Evolutionary conservation across 2,329 filamentous ascomycete genomes (phyloP), one percentile per base, ranked within the genome.

Genomic region (Trichoderma atroviride): DNA sequence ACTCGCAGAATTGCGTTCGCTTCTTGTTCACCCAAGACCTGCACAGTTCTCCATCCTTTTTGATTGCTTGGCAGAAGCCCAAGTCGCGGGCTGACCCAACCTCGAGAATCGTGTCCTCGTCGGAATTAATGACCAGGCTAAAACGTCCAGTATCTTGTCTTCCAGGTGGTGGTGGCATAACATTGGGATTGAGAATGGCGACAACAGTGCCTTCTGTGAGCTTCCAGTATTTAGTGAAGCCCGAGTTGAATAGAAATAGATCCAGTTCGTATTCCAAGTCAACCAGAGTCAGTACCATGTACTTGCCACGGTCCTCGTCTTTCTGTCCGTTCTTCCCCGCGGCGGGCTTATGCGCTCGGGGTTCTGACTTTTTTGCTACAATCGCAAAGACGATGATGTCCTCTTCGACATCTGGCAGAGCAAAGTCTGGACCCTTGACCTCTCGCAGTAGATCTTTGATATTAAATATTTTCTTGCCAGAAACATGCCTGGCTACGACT

Each of bases 141-240:
- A 98, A 99, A 37, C 89, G 88, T 31, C 94, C 94, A 0, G 92
- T 95, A 72, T 94, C 92, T 19, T 88, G 85, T 70, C 89, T 89
- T 24, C 90, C 88, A 1, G 88, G 88, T 0, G 92, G 91, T 0
- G 95, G 95, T 3, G 95, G 93, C 89, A 99, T 92, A 74, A 98
- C 91, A 22, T 85, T 89, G 1, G 96, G 96, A 76, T 99, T 99
- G 35, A 99, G 84, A 31, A 99, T 92, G 5, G 95, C 96, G 68
- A 99, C 85, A 1, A 98, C 87, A 0, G 94, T 97, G n/a, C 96
- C 96, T 2, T 93, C 88, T 0, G 90, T 90, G n/a, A 98, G 83
- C 77, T 97, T 97, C 91, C 95, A 98, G 82, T 96, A 99, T 67
- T 92, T 89, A 19, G 92, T 91, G 75, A 98, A 97, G 7, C 93